Evolutionary conservation across 129 eudicot species (phyloP).

Genomic region (Artemisia argyi): DNA sequence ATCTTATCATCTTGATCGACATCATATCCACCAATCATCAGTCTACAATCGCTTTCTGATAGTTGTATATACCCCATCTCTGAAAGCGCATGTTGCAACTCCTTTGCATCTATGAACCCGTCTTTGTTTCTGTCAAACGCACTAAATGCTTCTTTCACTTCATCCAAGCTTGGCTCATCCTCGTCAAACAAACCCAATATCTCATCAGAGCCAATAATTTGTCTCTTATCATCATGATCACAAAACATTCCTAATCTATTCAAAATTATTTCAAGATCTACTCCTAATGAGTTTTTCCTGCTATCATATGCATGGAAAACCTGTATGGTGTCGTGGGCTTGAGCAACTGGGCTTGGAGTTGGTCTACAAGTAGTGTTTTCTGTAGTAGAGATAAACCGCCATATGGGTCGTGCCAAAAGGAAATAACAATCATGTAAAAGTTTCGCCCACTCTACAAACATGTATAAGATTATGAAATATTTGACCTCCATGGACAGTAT

Average conservation of each 20-base stretch:
- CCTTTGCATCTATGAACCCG: constrained; percentile 61
- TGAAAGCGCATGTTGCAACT: constrained; percentile 38
- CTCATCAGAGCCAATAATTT: constrained; percentile 27
- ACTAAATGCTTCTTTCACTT: constrained; percentile 60
- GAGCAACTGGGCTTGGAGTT: background rate
- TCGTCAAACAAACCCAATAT: constrained; percentile 42
- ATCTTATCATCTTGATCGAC: constrained; percentile 46
- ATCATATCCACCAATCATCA: constrained; percentile 58
- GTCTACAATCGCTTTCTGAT: constrained; percentile 40
- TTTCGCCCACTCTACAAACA: constrained; percentile 27
- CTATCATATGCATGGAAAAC: background rate
- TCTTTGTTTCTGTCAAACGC: constrained; percentile 61
- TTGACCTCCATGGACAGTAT: constrained; percentile 29
- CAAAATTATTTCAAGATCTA: constrained; percentile 44
- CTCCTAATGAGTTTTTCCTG: constrained; percentile 22
- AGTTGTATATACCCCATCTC: constrained; percentile 40
- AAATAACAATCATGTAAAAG: constrained; percentile 27
- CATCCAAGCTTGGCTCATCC: constrained; percentile 56
- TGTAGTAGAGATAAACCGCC: constrained; percentile 26
- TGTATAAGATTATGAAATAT: constrained; percentile 17
- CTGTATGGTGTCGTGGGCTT: background rate
- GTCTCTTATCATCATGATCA: constrained; percentile 22
- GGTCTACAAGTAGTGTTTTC: background rate
- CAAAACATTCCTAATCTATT: constrained; percentile 44
- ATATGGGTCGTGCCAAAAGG: constrained; percentile 35